Evolutionary conservation across 768 basidiomycete genomes (phyloP).

Genomic region (Boletus tomentosulus): DNA sequence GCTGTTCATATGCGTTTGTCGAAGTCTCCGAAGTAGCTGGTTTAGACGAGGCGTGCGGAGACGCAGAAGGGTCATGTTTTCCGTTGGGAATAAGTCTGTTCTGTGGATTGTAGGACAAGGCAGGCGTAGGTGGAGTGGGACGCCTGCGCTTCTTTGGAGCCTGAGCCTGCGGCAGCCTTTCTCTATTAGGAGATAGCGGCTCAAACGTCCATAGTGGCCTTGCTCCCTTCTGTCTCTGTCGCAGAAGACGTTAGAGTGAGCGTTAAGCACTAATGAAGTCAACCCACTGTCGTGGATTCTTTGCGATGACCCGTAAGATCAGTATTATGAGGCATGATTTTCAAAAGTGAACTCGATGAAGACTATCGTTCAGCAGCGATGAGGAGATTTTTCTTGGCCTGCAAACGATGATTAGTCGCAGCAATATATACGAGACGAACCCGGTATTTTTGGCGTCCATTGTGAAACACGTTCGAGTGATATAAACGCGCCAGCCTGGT

Average conservation of each 20-base stretch:
- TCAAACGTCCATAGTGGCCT: conserved; percentile 18
- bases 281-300: conserved; percentile 19
- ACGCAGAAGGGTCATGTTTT: conserved; percentile 12
- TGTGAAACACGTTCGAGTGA: conserved; percentile 24
- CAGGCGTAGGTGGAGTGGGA: conserved; percentile 15
- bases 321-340: conserved; percentile 8
- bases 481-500: conserved; percentile 33
- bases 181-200: conserved; percentile 24
- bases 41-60: conserved; percentile 5
- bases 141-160: conserved; percentile 25
- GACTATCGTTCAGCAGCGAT: conserved; percentile 7
- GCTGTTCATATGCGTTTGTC: conserved; percentile 7
- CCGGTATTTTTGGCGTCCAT: conserved; percentile 15
- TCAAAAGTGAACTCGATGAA: neutral
- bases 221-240: conserved; percentile 21
- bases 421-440: conserved; percentile 27
- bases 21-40: conserved; percentile 10
- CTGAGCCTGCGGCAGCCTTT: conserved; percentile 16
- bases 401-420: conserved; percentile 8
- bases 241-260: conserved; percentile 7
- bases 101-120: conserved; percentile 18
- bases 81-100: conserved; percentile 21
- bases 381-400: conserved; percentile 15
- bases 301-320: conserved; percentile 17
- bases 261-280: conserved; percentile 10